Conservation (phyloP, 371 early-diverging fungal species). For the Capniomyces stellatus region DNA sequence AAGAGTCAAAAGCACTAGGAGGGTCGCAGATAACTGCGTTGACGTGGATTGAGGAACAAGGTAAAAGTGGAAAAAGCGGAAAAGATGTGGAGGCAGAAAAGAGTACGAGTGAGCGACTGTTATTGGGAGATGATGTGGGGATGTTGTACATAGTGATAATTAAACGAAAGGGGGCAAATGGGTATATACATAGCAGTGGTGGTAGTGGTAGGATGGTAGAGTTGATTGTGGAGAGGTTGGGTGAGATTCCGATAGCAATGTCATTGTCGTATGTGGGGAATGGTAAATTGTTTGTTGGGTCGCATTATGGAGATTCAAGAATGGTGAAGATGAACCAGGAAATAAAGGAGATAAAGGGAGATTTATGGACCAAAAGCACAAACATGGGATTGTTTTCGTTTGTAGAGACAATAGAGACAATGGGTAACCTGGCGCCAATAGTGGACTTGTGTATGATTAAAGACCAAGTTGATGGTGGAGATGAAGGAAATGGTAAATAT, state of each 20-base stretch:
- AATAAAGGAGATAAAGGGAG: neutral
- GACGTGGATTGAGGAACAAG: constrained; percentile 15
- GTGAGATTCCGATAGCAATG: constrained; percentile 34
- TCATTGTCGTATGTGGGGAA: constrained; percentile 48
- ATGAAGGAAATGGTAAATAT: too few species aligned
- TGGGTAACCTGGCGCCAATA: constrained; percentile 65
- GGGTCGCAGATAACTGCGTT: constrained; percentile 7
- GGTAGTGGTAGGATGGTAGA: constrained; percentile 4
- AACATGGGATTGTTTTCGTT: constrained; percentile 5
- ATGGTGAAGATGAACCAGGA: constrained; percentile 27
- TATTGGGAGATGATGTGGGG: constrained; percentile 62
- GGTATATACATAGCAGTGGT: too few species aligned
- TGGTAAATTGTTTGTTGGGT: constrained; percentile 57
- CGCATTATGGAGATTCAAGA: constrained; percentile 64
- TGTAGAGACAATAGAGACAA: constrained; percentile 39
- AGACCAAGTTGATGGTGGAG: constrained; percentile 26
- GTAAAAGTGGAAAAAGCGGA: too few species aligned
- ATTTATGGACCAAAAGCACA: constrained; percentile 1
- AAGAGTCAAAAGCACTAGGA: constrained; percentile 5
- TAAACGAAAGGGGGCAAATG: constrained; percentile 8
- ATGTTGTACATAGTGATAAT: constrained; percentile 39
- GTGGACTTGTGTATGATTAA: constrained; percentile 63
- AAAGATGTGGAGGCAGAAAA: neutral
- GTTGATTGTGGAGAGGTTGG: constrained; percentile 23
- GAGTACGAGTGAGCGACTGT: constrained; percentile 24